Conservation (phyloP, 805 yeast genomes). For the Suhomyces pyralidae region DNA sequence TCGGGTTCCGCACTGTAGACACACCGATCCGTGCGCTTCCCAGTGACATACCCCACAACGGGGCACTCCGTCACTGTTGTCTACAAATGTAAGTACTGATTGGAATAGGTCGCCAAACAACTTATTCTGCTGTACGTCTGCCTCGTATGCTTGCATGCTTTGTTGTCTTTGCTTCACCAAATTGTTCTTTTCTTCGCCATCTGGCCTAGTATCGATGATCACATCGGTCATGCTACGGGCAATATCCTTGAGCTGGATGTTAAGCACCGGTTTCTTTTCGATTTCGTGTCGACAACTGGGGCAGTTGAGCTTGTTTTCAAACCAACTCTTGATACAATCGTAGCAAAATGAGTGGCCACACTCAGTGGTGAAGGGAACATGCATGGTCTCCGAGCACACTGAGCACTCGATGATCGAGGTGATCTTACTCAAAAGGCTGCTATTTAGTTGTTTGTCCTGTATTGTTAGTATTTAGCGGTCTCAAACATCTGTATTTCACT, state of each 20-base stretch:
- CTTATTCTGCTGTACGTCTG: conserved; percentile 34
- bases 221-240: conserved; percentile 41
- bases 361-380: conserved; percentile 55
- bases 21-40: conserved; percentile 68
- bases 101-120: conserved; percentile 52
- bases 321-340: conserved; percentile 61
- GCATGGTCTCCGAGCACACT: conserved; percentile 68
- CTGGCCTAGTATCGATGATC: conserved; percentile 32
- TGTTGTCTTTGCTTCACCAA: conserved; percentile 24
- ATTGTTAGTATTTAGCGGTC: conserved; percentile 10
- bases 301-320: conserved; percentile 54
- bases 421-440: conserved; percentile 25
- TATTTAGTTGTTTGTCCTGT: conserved; percentile 20
- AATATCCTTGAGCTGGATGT: conserved; percentile 49
- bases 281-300: conserved; percentile 62
- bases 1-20: conserved; percentile 64
- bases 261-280: conserved; percentile 49
- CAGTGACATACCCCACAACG: conserved; percentile 76
- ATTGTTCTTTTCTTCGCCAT: conserved; percentile 19
- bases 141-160: conserved; percentile 32
- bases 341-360: conserved; percentile 82
- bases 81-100: conserved; percentile 52
- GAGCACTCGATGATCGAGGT: conserved; percentile 48
- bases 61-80: conserved; percentile 67
- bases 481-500: neutral